Conservation (phyloP, 805 yeast genomes). For the Starmera amethionina region DNA sequence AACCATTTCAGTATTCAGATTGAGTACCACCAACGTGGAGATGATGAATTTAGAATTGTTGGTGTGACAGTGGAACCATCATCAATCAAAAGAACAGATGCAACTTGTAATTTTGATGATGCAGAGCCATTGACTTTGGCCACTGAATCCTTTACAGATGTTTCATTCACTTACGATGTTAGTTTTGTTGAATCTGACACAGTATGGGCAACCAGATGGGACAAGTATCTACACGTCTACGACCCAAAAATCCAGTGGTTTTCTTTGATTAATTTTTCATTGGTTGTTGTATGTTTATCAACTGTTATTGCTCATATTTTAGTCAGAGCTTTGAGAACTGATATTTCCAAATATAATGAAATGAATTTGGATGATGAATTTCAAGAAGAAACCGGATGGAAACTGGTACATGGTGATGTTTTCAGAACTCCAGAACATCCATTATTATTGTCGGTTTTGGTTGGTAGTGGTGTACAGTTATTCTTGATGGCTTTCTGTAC, state of each 20-base stretch:
- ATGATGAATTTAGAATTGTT: conserved; percentile 71
- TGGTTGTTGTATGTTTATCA: conserved; percentile 70
- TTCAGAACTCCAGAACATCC: conserved; percentile 73
- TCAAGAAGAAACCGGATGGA: conserved; percentile 95
- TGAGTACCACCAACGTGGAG: conserved; percentile 73
- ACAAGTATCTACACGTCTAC: conserved; percentile 82
- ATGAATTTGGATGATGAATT: conserved; percentile 79
- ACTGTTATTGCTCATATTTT: conserved; percentile 71
- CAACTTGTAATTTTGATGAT: conserved; percentile 23
- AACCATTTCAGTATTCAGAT: conserved; percentile 75
- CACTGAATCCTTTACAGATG: conserved; percentile 41
- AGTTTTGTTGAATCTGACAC: conserved; percentile 59
- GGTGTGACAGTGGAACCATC: conserved; percentile 75
- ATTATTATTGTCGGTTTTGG: conserved; percentile 64
- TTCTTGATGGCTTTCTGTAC: conserved; percentile 68
- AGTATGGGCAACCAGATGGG: conserved; percentile 99
- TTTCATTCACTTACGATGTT: conserved; percentile 81
- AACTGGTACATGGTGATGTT: conserved; percentile 89
- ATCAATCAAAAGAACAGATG: conserved; percentile 37
- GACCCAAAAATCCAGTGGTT: conserved; percentile 96
- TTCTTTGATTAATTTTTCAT: conserved; percentile 76
- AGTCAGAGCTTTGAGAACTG: conserved; percentile 70
- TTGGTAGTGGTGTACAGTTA: conserved; percentile 85
- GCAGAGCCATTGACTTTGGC: conserved; percentile 36
- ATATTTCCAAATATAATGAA: conserved; percentile 82